These are phyloP conservation scores for Plasmodium cynomolgi DNA, from an alignment of 169 alveolate genomes.

Conservation along the genomic window DNA sequence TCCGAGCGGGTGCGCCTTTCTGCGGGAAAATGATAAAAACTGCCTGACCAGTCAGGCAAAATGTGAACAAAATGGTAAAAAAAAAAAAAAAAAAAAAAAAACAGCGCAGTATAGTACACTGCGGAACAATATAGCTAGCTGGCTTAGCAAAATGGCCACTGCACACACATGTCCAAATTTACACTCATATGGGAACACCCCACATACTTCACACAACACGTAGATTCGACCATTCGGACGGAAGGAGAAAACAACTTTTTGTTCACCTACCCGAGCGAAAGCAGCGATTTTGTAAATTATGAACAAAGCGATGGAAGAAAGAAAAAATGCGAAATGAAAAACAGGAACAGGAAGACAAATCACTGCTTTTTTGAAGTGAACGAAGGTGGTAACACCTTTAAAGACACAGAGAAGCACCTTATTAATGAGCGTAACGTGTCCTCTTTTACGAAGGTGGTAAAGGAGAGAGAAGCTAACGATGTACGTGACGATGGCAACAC, in stretches of 20 bases:
- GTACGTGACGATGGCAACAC: background rate
- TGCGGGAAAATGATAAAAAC: slow-evolving; percentile 7
- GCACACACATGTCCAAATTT: background rate
- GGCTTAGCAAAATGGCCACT: background rate
- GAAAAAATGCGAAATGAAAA: background rate
- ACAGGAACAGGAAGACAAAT: background rate
- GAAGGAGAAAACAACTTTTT: background rate
- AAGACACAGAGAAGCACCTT: background rate
- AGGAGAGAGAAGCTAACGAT: background rate
- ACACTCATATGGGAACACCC: background rate
- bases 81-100: background rate
- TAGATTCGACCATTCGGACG: background rate
- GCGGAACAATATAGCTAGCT: background rate
- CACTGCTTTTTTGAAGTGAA: background rate
- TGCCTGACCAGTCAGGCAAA: background rate
- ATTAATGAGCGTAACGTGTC: background rate
- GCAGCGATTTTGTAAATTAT: background rate
- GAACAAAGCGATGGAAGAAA: background rate
- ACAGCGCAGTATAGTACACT: background rate
- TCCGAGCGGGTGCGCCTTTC: background rate
- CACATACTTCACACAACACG: background rate
- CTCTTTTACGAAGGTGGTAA: background rate
- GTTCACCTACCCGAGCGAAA: slow-evolving; percentile 10
- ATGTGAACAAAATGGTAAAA: background rate
- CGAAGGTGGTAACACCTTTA: background rate